Conservation (phyloP, 1,284 basidiomycete genomes). For the Quambalaria eucalypti region DNA sequence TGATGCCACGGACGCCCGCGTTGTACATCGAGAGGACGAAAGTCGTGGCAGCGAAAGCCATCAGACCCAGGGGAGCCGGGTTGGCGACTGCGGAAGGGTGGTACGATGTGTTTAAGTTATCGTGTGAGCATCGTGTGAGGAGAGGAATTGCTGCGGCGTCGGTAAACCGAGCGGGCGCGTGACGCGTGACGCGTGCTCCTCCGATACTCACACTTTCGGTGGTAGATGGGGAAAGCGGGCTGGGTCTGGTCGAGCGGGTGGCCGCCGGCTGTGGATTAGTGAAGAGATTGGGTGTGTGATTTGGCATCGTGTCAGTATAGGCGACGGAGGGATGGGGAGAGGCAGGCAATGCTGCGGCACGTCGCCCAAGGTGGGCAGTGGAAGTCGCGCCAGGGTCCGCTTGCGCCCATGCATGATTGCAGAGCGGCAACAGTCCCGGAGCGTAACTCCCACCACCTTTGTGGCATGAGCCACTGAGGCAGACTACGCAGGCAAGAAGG, state of each 20-base stretch:
- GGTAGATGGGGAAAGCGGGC: conserved; percentile 44
- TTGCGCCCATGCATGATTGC: not conserved
- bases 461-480: not conserved
- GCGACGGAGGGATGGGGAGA: not conserved
- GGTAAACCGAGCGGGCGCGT: not conserved
- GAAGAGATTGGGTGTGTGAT: not conserved
- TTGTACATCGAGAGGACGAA: conserved; percentile 52
- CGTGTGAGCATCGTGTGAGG: conserved; percentile 4
- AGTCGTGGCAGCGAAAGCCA: conserved; percentile 50
- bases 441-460: not conserved
- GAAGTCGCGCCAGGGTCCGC: not conserved
- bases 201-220: conserved; percentile 5
- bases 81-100: conserved; percentile 51
- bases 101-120: too few relatives aligned
- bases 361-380: not conserved
- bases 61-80: conserved; percentile 53
- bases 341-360: not conserved
- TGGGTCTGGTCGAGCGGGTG: conserved; percentile 50
- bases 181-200: not conserved
- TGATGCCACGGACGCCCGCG: conserved; percentile 35
- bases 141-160: not conserved
- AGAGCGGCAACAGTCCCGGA: not conserved
- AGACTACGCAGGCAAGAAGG: not conserved
- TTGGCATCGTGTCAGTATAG: not conserved
- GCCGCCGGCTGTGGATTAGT: conserved; percentile 48